Percentiles rank a stretch among this genome's conserved stretches.
Evolutionary conservation across 2,329 filamentous ascomycete genomes (phyloP).

Genomic region (Fusarium drepaniforme): DNA sequence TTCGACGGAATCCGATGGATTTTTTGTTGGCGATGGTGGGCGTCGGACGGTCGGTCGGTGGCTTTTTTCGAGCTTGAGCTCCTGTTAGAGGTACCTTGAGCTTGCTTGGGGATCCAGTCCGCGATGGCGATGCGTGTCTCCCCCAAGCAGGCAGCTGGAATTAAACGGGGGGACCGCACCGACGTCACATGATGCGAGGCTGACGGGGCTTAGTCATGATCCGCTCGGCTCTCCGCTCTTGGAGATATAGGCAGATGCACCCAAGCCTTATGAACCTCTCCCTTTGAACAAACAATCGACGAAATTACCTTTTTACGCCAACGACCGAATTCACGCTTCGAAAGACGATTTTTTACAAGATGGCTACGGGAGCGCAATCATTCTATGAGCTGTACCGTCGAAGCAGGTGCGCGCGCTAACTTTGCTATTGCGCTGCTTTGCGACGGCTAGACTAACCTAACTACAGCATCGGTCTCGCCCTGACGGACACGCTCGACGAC

Average conservation of each 20-base stretch:
- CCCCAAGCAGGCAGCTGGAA: conserved; percentile 40
- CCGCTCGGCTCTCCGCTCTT: conserved; percentile 5
- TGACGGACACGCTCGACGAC: conserved; percentile 97
- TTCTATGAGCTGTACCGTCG: conserved; percentile 97
- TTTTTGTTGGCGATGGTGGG: conserved; percentile 33
- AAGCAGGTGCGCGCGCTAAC: conserved; percentile 80
- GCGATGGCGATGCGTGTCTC: conserved; percentile 41
- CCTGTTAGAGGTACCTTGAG: conserved; percentile 44
- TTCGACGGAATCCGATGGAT: conserved; percentile 35
- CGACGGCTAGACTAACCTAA: conserved; percentile 44
- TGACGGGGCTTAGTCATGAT: conserved; percentile 44
- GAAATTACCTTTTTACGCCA: background rate
- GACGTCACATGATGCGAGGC: conserved; percentile 54
- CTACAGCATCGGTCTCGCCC: conserved; percentile 86
- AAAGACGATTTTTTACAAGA: conserved; percentile 40
- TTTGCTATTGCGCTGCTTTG: conserved; percentile 46
- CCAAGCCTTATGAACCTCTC: conserved; percentile 26
- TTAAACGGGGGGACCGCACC: conserved; percentile 18
- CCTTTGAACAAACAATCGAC: conserved; percentile 20
- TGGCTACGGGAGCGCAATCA: conserved; percentile 66
- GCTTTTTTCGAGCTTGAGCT: conserved; percentile 45
- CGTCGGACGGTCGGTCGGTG: conserved; percentile 28
- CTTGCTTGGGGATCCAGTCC: conserved; percentile 18
- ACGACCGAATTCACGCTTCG: conserved; percentile 4
- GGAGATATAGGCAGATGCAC: conserved; percentile 15